Base-by-base conservation (phyloP, 805 yeast species). In the Ogataea philodendri region DNA sequence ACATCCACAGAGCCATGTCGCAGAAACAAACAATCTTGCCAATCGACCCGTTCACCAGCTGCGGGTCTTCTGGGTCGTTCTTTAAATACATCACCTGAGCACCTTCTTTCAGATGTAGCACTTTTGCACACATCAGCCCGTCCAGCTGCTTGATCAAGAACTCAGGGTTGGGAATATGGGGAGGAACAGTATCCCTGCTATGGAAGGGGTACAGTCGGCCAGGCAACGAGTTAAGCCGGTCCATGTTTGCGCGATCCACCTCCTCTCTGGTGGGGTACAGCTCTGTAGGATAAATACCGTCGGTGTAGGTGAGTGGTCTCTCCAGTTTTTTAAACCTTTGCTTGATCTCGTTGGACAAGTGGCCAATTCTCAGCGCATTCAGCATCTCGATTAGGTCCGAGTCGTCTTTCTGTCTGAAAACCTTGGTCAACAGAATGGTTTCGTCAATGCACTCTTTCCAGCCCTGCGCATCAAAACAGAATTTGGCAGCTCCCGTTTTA, bases 41-140 rank as follows among this genome's bases (percentile, higher is more conserved):
- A 23, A 90, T 66, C 0, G 96, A 76, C 3, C 99, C 98, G 62
- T 93, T 93, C 25, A 93, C 97, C 23, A 93, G 65, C 3, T 68
- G 62, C 7, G 77, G 82, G 45, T 85, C 89, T 18, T 74, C 69
- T 3, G 49, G 26, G 18, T 55, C 59, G 56, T 93, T 93, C 51
- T 84, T 86, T 46, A 93, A 63, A 70, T 86, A 78, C 96, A 93
- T 89, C 2, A 93, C 97, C 59, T 93, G 98, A 0, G 96, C 94
- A 22, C 86, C 87, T 36, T 76, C 79, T 57, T 89, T 90, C 45
- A 93, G 63, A 3, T 65, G 69, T 10, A 93, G 53, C 5, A 49
- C 54, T 39, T 72, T 69, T 17, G 81, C 84, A 28, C 93, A 94
- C 83, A 89, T 80, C 24, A 86, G 66, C 49, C 61, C 69, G 22